Evolutionary conservation across 192 early-diverging fungal genomes (phyloP), one percentile per base, ranked within the genome.

Genomic region (Backusella macrospora): DNA sequence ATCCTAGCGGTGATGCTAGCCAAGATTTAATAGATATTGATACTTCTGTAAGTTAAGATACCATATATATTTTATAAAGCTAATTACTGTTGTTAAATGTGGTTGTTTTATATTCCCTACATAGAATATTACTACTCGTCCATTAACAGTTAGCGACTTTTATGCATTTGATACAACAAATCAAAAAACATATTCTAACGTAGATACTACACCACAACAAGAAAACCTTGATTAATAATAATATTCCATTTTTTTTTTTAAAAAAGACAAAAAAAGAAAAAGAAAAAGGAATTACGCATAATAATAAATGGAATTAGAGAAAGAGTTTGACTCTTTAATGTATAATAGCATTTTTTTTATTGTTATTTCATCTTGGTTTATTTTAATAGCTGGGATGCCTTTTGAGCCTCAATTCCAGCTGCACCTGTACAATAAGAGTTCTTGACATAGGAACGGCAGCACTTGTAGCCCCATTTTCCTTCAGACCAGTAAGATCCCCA

Each of bases 401-500:
- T 74, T 49, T 84, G 83, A 21, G 92, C 93, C 34, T 93, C 93
- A 59, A 92, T 92, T 14, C 92, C 90, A 34, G 89, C 89, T 13
- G 79, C 72, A n/a, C 93, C 92, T 18, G 93, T 96, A 75, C 98
- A 99, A 80, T 98, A 99, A 15, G 95, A 88, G 71, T 91, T 95
- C 63, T 90, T 84, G 44, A 89, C 74, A 62, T 91, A 88, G 43
- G 92, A 89, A 48, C 89, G 91, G 80, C 98, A 99, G 77, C 98
- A 99, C 46, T 87, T 86, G 84, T 97, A 99, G 23, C 98, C 98
- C 98, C 97, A 99, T 49, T 90, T 85, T 9, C 95, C 95, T 76
- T 95, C 92, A 37, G 87, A 83, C 98, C 98, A 99, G 78, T 88
- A 99, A 29, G 95, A 96, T 1, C 98, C 98, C 95, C 94, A 99